Conservation (phyloP, 1,284 basidiomycete genomes). For the Ustilago xerochloae region DNA sequence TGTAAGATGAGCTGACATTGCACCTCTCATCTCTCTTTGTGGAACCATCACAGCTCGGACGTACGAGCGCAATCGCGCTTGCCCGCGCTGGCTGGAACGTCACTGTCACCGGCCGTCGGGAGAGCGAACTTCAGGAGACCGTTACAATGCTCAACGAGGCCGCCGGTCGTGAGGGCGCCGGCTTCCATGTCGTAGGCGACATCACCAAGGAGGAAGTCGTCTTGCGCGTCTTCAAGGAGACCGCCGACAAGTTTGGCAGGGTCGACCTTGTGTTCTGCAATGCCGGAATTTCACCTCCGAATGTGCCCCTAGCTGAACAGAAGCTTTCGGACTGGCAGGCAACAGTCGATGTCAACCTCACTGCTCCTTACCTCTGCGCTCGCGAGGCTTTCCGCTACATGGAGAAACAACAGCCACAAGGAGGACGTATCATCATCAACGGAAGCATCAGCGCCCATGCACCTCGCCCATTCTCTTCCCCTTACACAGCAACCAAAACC, state of each 20-base stretch:
- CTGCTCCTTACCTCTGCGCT: slow-evolving; percentile 53
- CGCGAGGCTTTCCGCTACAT: slow-evolving; percentile 59
- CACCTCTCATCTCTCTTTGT: background rate
- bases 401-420: slow-evolving; percentile 47
- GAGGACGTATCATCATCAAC: slow-evolving; percentile 60
- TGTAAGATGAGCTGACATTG: background rate
- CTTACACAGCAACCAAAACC: slow-evolving; percentile 58
- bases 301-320: slow-evolving; percentile 45
- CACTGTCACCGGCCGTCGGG: slow-evolving; percentile 47
- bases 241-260: slow-evolving; percentile 41
- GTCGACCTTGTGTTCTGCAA: slow-evolving; percentile 58
- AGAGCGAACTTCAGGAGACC: slow-evolving; percentile 35
- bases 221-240: slow-evolving; percentile 33
- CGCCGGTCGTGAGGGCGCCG: slow-evolving; percentile 12
- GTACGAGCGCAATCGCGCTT: slow-evolving; percentile 50
- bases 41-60: slow-evolving; percentile 33
- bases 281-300: slow-evolving; percentile 54
- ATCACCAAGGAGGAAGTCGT: slow-evolving; percentile 54
- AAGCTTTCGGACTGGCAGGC: slow-evolving; percentile 55
- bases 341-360: slow-evolving; percentile 55
- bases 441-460: slow-evolving; percentile 55
- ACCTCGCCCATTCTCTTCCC: slow-evolving; percentile 41
- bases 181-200: slow-evolving; percentile 37
- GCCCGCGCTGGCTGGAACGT: slow-evolving; percentile 57
- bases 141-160: slow-evolving; percentile 32